Conservation (phyloP, 2,329 filamentous ascomycete species). For the Monascus ruber region DNA sequence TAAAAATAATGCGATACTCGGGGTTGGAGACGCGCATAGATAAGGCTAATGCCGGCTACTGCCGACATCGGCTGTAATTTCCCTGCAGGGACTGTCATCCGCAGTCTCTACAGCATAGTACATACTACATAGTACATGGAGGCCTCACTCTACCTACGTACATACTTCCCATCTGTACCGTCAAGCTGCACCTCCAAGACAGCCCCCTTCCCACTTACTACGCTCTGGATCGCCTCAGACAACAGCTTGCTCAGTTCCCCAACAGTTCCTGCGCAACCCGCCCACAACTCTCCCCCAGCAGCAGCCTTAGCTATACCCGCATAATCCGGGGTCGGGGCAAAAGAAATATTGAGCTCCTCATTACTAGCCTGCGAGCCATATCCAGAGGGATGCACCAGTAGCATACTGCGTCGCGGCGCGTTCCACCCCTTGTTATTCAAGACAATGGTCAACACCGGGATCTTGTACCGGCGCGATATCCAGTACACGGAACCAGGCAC, state of each 20-base stretch:
- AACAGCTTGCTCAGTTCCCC: constrained; percentile 44
- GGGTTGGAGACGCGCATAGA: constrained; percentile 14
- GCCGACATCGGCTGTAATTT: constrained; percentile 17
- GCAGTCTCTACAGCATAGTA: background rate
- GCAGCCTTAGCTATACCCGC: constrained; percentile 57
- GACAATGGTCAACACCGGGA: constrained; percentile 55
- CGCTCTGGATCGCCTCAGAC: constrained; percentile 48
- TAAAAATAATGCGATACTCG: background rate
- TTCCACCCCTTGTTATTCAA: constrained; percentile 64
- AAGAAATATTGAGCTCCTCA: constrained; percentile 55
- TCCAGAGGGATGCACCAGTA: constrained; percentile 56
- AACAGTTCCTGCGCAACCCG: constrained; percentile 45
- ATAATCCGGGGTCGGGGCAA: constrained; percentile 56
- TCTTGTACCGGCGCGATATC: constrained; percentile 55
- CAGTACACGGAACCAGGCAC: constrained; percentile 57
- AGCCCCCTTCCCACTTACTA: constrained; percentile 46
- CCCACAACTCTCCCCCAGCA: constrained; percentile 51
- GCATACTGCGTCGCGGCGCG: constrained; percentile 48
- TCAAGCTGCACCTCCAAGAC: constrained; percentile 52
- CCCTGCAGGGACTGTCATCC: background rate
- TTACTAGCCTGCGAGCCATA: constrained; percentile 51
- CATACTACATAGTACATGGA: no score
- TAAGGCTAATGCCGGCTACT: constrained; percentile 15
- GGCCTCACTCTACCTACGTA: constrained; percentile 7
- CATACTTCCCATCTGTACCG: constrained; percentile 44